Conservation (phyloP, 2,329 filamentous ascomycete genomes). For the Penicillium fuscoglaucum region DNA sequence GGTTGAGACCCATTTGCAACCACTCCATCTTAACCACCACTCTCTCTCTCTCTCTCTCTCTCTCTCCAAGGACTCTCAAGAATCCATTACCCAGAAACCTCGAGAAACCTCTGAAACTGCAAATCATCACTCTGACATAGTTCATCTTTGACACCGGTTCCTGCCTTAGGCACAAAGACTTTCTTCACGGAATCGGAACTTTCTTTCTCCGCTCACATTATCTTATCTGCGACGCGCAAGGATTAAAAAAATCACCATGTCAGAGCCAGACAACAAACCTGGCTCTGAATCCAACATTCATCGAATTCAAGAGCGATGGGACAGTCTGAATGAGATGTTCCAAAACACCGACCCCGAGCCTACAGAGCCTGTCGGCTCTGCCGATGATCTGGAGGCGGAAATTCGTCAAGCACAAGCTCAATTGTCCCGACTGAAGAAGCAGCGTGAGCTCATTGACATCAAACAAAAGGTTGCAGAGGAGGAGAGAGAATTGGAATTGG, state of each 20-base stretch:
- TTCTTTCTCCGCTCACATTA: not conserved
- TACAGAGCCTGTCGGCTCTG: not conserved
- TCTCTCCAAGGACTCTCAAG: not conserved
- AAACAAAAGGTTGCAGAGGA: slow-evolving; percentile 12
- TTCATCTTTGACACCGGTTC: not conserved
- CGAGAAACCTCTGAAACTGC: not conserved
- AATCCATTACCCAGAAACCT: not conserved
- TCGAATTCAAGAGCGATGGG: slow-evolving; percentile 6
- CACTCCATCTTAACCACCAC: not conserved
- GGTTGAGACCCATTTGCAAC: no score
- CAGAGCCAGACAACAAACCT: slow-evolving; percentile 1
- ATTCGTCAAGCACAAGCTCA: slow-evolving; percentile 11
- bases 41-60: no score
- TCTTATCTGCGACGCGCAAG: slow-evolving; percentile 2
- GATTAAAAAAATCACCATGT: slow-evolving; percentile 7
- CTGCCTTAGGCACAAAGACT: not conserved
- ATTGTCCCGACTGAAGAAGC: slow-evolving; percentile 7
- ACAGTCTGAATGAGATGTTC: slow-evolving; percentile 6
- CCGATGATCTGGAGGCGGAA: slow-evolving; percentile 8
- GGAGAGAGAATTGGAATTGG: slow-evolving; percentile 1
- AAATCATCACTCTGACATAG: not conserved
- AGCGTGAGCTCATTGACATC: slow-evolving; percentile 13
- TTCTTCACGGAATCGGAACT: slow-evolving; percentile 5
- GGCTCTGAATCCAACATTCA: not conserved
- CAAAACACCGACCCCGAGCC: not conserved